These are phyloP conservation scores for Blastomyces gilchristii DNA, from an alignment of 2,329 filamentous ascomycete species.

Conservation along the genomic window DNA sequence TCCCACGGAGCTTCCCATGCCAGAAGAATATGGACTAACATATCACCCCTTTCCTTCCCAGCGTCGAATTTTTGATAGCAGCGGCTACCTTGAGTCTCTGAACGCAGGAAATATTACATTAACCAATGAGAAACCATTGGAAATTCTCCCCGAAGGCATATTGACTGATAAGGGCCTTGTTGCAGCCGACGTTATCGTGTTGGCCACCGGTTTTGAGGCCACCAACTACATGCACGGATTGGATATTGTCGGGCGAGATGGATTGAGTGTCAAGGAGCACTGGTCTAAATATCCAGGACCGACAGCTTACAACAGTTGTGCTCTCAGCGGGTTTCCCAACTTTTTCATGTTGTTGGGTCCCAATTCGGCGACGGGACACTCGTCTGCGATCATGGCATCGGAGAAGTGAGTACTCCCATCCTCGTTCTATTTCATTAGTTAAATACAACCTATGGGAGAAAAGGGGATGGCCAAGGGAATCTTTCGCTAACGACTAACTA, in stretches of 20 bases:
- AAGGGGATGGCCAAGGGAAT: neutral
- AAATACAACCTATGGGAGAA: neutral
- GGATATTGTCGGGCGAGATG: slow-evolving; percentile 20
- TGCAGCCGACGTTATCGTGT: slow-evolving; percentile 20
- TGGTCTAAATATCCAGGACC: slow-evolving; percentile 41
- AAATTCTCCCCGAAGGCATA: slow-evolving; percentile 38
- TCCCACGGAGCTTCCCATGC: neutral
- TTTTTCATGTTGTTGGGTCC: slow-evolving; percentile 28
- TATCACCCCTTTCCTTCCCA: neutral
- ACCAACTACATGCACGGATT: slow-evolving; percentile 20
- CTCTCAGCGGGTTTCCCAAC: slow-evolving; percentile 42
- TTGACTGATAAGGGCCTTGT: slow-evolving; percentile 18
- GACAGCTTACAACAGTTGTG: slow-evolving; percentile 49
- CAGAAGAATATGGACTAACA: neutral
- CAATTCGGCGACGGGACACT: slow-evolving; percentile 29
- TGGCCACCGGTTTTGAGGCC: slow-evolving; percentile 22
- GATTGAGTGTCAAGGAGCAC: slow-evolving; percentile 17
- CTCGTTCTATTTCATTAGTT: neutral
- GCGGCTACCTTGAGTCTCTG: slow-evolving; percentile 42
- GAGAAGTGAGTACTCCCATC: slow-evolving; percentile 38
- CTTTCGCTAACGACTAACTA: slow-evolving; percentile 1
- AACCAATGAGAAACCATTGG: slow-evolving; percentile 39
- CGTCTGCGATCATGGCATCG: slow-evolving; percentile 47
- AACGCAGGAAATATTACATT: slow-evolving; percentile 43
- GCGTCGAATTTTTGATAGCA: slow-evolving; percentile 49